These are phyloP conservation scores for Geotrichum fermentans DNA, from an alignment of 1,139 yeast species.

Conservation along the genomic window DNA sequence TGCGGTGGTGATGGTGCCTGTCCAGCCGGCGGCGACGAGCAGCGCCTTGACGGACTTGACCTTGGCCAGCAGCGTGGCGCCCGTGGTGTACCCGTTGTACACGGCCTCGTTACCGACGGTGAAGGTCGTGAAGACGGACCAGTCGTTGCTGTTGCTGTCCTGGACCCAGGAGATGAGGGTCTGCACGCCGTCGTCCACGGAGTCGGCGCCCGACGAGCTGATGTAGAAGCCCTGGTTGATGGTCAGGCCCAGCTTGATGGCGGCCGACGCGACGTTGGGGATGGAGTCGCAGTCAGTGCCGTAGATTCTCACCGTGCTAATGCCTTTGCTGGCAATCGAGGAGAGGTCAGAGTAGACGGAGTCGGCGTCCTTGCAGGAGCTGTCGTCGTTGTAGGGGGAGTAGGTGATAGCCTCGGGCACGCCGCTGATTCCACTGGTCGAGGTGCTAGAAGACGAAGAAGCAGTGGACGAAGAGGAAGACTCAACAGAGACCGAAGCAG, in stretches of 20 bases:
- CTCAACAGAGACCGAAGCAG: too few species aligned
- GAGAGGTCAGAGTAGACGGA: slow-evolving; percentile 56
- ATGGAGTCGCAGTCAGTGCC: slow-evolving; percentile 81
- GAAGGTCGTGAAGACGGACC: slow-evolving; percentile 67
- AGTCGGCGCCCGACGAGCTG: slow-evolving; percentile 52
- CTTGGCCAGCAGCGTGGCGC: slow-evolving; percentile 54
- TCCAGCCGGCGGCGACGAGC: slow-evolving; percentile 64
- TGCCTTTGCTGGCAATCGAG: slow-evolving; percentile 55
- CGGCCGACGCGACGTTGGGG: slow-evolving; percentile 58
- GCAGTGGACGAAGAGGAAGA: too few species aligned
- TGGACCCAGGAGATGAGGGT: slow-evolving; percentile 47
- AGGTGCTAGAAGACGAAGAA: neutral
- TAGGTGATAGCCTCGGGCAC: slow-evolving; percentile 61
- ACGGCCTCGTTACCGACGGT: slow-evolving; percentile 89
- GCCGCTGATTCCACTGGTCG: slow-evolving; percentile 25
- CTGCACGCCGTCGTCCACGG: slow-evolving; percentile 57
- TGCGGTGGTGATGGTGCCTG: slow-evolving; percentile 73
- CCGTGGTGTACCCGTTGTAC: slow-evolving; percentile 54
- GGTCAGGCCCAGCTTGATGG: slow-evolving; percentile 54
- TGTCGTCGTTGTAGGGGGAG: slow-evolving; percentile 70
- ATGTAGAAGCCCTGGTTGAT: slow-evolving; percentile 90
- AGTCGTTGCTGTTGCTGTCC: slow-evolving; percentile 44
- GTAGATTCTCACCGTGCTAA: slow-evolving; percentile 63
- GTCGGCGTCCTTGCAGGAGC: slow-evolving; percentile 57
- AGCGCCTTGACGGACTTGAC: slow-evolving; percentile 56